Evolutionary conservation across 352 stramenopile genomes (phyloP).

Genomic region (Phytophthora sojae): DNA sequence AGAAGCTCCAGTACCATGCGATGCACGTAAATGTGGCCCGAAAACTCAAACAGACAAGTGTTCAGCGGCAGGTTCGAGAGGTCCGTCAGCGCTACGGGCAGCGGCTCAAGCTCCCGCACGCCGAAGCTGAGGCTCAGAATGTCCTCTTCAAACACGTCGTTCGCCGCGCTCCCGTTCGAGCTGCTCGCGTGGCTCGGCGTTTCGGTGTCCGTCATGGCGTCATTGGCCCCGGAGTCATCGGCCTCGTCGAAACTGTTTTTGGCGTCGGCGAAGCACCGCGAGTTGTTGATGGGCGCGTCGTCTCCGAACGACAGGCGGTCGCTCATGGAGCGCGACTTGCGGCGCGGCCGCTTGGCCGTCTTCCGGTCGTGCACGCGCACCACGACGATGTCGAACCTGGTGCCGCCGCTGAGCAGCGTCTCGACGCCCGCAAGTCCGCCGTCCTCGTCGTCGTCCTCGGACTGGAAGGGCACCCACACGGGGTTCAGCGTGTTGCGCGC

Average conservation of each 20-base stretch:
- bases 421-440: slow-evolving; percentile 41
- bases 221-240: slow-evolving; percentile 36
- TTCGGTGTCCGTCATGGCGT: slow-evolving; percentile 34
- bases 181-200: slow-evolving; percentile 16
- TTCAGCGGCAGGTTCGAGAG: slow-evolving; percentile 81
- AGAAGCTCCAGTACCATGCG: slow-evolving; percentile 76
- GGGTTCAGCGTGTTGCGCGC: slow-evolving; percentile 77
- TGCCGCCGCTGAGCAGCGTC: slow-evolving; percentile 57
- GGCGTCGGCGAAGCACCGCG: slow-evolving; percentile 47
- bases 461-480: slow-evolving; percentile 84
- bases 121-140: slow-evolving; percentile 70
- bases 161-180: slow-evolving; percentile 7
- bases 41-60: slow-evolving; percentile 84
- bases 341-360: slow-evolving; percentile 45
- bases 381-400: slow-evolving; percentile 73
- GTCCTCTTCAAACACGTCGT: slow-evolving; percentile 54
- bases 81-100: slow-evolving; percentile 67
- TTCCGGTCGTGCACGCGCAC: slow-evolving; percentile 65
- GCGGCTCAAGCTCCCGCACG: slow-evolving; percentile 71
- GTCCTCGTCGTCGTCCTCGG: slow-evolving; percentile 38
- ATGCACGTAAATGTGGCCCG: slow-evolving; percentile 69
- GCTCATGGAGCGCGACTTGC: slow-evolving; percentile 60
- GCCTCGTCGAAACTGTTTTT: slow-evolving; percentile 45
- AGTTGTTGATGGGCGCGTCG: slow-evolving; percentile 55
- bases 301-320: slow-evolving; percentile 48